Evolutionary conservation across 1,284 basidiomycete species (phyloP).

Genomic region (Volvariella surrecta): DNA sequence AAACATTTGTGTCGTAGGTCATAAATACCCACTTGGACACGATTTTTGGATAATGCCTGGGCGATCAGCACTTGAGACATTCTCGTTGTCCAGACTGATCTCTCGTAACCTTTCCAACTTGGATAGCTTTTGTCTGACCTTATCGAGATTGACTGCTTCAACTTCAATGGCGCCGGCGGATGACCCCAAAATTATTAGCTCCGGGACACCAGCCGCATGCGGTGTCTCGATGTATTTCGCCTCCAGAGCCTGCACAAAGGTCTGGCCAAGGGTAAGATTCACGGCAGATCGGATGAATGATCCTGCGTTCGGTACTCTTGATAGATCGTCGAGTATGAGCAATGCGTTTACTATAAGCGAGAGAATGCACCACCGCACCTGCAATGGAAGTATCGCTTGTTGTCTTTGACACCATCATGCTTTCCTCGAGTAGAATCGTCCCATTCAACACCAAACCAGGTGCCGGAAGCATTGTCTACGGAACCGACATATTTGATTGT

Average conservation of each 20-base stretch:
- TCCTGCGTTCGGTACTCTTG: constrained; percentile 47
- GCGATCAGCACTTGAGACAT: constrained; percentile 49
- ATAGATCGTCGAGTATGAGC: too few species aligned
- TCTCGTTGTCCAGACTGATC: constrained; percentile 68
- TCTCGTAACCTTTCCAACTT: constrained; percentile 63
- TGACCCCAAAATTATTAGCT: constrained; percentile 70
- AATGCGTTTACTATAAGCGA: too few species aligned
- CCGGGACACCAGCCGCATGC: constrained; percentile 41
- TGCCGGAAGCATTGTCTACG: constrained; percentile 56
- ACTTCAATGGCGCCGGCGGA: constrained; percentile 79
- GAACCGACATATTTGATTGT: constrained; percentile 68
- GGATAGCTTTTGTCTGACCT: constrained; percentile 65
- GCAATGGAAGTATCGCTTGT: constrained; percentile 73
- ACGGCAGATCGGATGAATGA: constrained; percentile 68
- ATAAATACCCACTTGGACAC: constrained; percentile 59
- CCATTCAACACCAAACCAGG: constrained; percentile 95
- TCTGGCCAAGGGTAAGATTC: constrained; percentile 51
- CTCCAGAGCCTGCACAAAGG: constrained; percentile 70
- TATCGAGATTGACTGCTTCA: constrained; percentile 78
- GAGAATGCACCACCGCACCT: constrained; percentile 42
- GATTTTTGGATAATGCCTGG: constrained; percentile 45
- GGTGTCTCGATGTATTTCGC: constrained; percentile 67
- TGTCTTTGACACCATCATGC: constrained; percentile 80
- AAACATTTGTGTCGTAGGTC: constrained; percentile 3
- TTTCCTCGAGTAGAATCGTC: constrained; percentile 80